Base-by-base conservation (phyloP, 805 yeast genomes). In the Cyberlindnera sargentensis region DNA sequence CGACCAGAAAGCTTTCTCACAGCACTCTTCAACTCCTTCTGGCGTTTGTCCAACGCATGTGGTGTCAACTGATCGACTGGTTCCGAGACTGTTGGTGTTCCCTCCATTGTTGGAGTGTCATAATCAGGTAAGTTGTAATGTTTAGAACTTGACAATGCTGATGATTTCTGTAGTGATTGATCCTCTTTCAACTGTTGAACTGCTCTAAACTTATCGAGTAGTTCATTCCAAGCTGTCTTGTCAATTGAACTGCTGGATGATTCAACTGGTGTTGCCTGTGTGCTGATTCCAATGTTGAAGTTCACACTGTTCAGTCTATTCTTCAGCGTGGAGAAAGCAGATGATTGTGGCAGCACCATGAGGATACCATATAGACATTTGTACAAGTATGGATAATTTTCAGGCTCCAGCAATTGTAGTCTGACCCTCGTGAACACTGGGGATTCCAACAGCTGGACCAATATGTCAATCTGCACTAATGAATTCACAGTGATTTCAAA, bases 331-430 rank as follows among this genome's bases (percentile, higher is more conserved):
- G 75, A 79, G 60, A 87, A 93, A 0, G 98, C 95, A 9, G 86
- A 75, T 0, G 96, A 87, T 60, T 93, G 99, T 0, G 99, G 99
- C 40, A 93, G 64, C 5, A 93, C 72, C 99, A 93, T 93, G 46
- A 93, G 68, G 29, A 93, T 74, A 2, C 98, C 99, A 60, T 88
- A 93, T 29, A 93, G 72, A 42, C 96, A 85, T 58, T 88, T 87
- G 70, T 83, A 86, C 31, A 93, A 66, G 55, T 75, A 84, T 1
- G 95, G 95, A 58, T 84, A 75, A 49, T 75, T 77, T 39, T 82
- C 86, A 1, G 96, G 96, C 56, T 87, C 95, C 38, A 93, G 67
- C n/a, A 93, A 67, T 62, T 91, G 96, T 43, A 93, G 67, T 46
- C 99, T 75, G 49, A 90, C 71, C 53, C 84, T 80, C 20, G 95